Percentiles rank a stretch among this genome's conserved stretches.
Evolutionary conservation across 106 monocot species (phyloP).

Genomic region (Dioscorea alata): DNA sequence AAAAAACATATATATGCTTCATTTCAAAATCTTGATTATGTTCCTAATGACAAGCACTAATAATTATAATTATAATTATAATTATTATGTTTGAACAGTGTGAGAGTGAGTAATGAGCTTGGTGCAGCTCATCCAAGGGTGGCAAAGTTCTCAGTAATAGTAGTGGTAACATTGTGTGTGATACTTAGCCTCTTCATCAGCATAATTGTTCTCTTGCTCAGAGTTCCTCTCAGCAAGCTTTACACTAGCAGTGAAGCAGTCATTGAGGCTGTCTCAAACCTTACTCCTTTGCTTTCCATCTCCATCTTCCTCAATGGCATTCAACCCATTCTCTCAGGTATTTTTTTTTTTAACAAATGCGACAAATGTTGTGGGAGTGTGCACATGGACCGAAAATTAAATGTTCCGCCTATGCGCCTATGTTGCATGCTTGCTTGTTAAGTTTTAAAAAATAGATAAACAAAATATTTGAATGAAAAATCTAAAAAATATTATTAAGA

Average conservation of each 20-base stretch:
- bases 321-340: constrained; percentile 79
- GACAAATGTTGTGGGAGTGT: neutral
- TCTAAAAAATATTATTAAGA: too few species aligned
- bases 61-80: too few species aligned
- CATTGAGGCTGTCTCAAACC: constrained; percentile 26
- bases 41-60: too few species aligned
- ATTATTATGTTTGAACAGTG: constrained; percentile 17
- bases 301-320: constrained; percentile 73
- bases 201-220: constrained; percentile 29
- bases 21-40: too few species aligned
- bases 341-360: too few species aligned
- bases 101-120: constrained; percentile 72
- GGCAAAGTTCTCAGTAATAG: constrained; percentile 47
- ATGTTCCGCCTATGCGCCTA: too few species aligned
- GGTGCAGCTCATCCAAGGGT: constrained; percentile 59
- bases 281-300: constrained; percentile 55
- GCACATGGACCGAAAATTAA: too few species aligned
- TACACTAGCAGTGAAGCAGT: constrained; percentile 55
- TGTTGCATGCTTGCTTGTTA: too few species aligned
- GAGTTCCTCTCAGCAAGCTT: constrained; percentile 36
- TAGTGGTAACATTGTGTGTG: constrained; percentile 34
- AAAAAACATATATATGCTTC: too few species aligned
- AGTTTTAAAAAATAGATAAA: too few species aligned
- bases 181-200: constrained; percentile 33
- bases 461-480: too few species aligned